Base-by-base conservation (phyloP, 495 filamentous ascomycete species). In the Penicillium goetzii region DNA sequence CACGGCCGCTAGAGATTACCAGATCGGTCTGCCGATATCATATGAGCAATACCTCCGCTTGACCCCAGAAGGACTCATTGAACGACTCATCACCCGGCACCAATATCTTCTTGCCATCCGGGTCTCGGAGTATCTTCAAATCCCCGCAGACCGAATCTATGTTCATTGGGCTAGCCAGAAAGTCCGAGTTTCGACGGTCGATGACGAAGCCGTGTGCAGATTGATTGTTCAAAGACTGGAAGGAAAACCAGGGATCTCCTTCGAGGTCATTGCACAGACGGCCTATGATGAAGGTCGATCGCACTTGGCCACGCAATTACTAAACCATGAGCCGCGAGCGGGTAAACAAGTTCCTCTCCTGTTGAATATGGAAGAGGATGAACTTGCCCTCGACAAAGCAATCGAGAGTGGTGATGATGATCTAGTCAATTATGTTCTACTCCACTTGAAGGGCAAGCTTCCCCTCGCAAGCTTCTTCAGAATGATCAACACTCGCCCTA, bases 141-240 rank as follows among this genome's bases (percentile, higher is more conserved):
- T 99, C 17, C 89, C 96, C 1, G 92, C 92, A 10, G 92, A 95
- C 68, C 88, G 85, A 56, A 96, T 99, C 58, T 96, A 97, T 67
- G 92, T 96, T 15, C 92, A 97, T 73, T 99, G 95, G 95, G 95
- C 96, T 12, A 91, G 90, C 26, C 88, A 95, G 74, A 99, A 97
- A 74, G 96, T 98, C 28, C 89, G 92, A 25, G 79, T 89, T 5
- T 92, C 92, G 1, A 84, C 89, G 5, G 92, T 91, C 49, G 89
- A 94, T 63, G 96, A 98, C 71, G 93, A 95, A 56, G 85, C 86
- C 3, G 92, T 97, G 53, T 97, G 93, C 78, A 86, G 86, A 30
- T 83, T 91, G 53, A 92, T 99, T 49, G 94, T 98, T 5, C 86
- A 89, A 63, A 92, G 93, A 71, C 83, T 99, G 3, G 84, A 89